Evolutionary conservation across 2,329 filamentous ascomycete genomes (phyloP).

Genomic region (Hypoxylon sp.): DNA sequence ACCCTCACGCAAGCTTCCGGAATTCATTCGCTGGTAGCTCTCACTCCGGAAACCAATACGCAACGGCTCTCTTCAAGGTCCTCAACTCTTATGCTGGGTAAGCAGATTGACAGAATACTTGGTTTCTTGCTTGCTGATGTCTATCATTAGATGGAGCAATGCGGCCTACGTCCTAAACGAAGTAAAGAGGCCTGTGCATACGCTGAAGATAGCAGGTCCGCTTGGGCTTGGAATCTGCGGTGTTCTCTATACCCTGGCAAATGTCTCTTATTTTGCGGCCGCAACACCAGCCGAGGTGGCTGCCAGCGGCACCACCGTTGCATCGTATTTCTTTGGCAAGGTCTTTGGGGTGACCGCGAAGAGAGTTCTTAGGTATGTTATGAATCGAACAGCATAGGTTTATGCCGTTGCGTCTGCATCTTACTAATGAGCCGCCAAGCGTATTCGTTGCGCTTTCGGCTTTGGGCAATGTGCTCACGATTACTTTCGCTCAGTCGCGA

Average conservation of each 20-base stretch:
- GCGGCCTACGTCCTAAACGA: conserved; percentile 13
- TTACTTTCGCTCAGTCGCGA: conserved; percentile 11
- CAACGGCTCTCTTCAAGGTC: conserved; percentile 12
- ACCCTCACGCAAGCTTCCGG: conserved; percentile 9
- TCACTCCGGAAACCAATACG: conserved; percentile 8
- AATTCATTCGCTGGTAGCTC: conserved; percentile 8
- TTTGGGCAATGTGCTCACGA: conserved; percentile 9
- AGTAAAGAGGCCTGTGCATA: conserved; percentile 4
- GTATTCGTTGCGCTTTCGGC: conserved; percentile 9
- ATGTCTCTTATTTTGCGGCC: conserved; percentile 9
- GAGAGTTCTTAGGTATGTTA: conserved; percentile 7
- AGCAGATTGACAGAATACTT: background rate
- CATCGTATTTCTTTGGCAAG: conserved; percentile 8
- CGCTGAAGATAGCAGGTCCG: conserved; percentile 11
- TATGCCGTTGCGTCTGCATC: background rate
- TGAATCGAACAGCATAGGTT: background rate
- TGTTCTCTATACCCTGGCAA: conserved; percentile 8
- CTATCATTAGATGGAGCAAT: conserved; percentile 4
- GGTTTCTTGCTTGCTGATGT: background rate
- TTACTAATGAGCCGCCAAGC: background rate
- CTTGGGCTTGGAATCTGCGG: conserved; percentile 7
- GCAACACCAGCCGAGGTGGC: conserved; percentile 1
- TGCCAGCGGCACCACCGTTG: conserved; percentile 9
- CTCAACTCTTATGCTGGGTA: conserved; percentile 12
- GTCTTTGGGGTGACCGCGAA: conserved; percentile 10